These are phyloP conservation scores for Astragalus membranaceus DNA, from an alignment of 306 rosid genomes.

Conservation along the genomic window DNA sequence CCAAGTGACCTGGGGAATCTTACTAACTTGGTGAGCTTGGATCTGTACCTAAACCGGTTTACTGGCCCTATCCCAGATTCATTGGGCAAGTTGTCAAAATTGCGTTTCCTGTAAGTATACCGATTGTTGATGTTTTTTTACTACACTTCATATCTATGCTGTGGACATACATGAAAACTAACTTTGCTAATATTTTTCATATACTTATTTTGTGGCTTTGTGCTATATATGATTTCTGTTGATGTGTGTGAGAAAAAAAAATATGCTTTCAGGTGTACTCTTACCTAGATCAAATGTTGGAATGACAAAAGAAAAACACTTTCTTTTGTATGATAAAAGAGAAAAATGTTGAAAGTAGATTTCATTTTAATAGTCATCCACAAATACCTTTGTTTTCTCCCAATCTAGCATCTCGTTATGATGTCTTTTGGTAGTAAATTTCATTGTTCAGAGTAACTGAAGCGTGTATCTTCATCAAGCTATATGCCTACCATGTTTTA, in stretches of 20 bases:
- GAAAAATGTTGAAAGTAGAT: neutral
- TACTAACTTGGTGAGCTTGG: constrained; percentile 99
- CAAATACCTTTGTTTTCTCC: neutral
- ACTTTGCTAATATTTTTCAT: neutral
- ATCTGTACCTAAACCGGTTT: constrained; percentile 80
- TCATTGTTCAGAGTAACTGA: neutral
- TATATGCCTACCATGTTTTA: neutral
- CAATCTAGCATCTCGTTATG: neutral
- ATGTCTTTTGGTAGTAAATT: neutral
- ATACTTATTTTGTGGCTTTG: neutral
- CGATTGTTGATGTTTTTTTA: constrained; percentile 3
- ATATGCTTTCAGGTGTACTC: neutral
- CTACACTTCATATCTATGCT: neutral
- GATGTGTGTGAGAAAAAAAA: neutral
- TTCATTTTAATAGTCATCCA: neutral
- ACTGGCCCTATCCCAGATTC: constrained; percentile 88
- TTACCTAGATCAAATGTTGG: neutral
- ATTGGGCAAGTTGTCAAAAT: constrained; percentile 88
- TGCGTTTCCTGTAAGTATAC: constrained; percentile 88
- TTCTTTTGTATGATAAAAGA: no score
- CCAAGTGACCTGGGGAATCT: constrained; percentile 97
- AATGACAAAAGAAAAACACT: neutral
- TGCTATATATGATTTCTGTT: neutral
- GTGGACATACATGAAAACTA: neutral
- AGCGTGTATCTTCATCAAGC: neutral